Base-by-base conservation (phyloP, 257 asterid species). In the Ballota nigra region DNA sequence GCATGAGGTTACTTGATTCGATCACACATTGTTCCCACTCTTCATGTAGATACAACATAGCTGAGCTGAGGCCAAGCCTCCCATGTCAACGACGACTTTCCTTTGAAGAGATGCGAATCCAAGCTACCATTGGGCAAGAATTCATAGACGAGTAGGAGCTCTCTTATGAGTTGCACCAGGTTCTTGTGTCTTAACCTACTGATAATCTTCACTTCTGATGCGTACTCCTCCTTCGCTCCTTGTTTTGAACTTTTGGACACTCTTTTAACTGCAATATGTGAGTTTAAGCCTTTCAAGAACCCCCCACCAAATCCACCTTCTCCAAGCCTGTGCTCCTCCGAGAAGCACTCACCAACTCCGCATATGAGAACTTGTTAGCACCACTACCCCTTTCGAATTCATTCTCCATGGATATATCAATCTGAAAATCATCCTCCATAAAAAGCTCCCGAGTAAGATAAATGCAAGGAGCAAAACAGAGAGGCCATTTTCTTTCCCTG, bases 151-250 rank as follows among this genome's bases (percentile, higher is more conserved):
- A 86, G 84, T 0, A 84, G 71, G 0, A 86, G 64, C 36, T 86
- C 82, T 1, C 63, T 29, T 1, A 82, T 49, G 5, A 86, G 86
- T 63, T 80, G 83, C 34, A 86, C 92, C n/a, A 84, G 36, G 60
- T 86, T 86, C 65, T 78, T 63, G 16, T 87, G 92, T 47, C 86
- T 72, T 24, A 87, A 62, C 40, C 56, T 66, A 13, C 89, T 81
- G 40, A 87, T 87, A 52, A 81, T 84, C 81, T 65, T 84, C 57
- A 87, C 88, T 77, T 87, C 92, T 1, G 92, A 78, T 19, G 80
- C 75, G 26, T 83, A 85, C 76, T 84, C 90, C n/a, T n/a, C n/a
- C 63, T 81, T 84, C 5, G 70, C 20, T 52, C 92, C 88, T 69
- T 87, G 90, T 6, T 63, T 81, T 1, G 92, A 87, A 2, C 45